Conservation (phyloP, 2,329 filamentous ascomycete genomes). For the Sporothrix variecibatus region DNA sequence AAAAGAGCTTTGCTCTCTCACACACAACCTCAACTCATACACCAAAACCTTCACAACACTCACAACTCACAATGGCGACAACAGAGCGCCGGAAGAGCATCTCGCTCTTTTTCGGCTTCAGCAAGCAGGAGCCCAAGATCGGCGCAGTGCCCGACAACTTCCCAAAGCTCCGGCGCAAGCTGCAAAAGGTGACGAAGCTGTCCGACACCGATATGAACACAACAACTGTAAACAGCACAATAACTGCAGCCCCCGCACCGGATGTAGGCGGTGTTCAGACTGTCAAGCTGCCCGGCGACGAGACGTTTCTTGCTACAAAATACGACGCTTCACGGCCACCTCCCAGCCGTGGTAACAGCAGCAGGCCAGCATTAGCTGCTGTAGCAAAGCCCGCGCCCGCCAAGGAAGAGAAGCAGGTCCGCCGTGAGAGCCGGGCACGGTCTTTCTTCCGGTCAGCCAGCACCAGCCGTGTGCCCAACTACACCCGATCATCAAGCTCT, state of each 20-base stretch:
- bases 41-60: background rate
- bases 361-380: background rate
- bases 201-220: slow-evolving; percentile 8
- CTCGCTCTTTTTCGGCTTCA: slow-evolving; percentile 29
- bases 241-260: slow-evolving; percentile 1
- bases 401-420: slow-evolving; percentile 31
- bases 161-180: slow-evolving; percentile 38
- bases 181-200: slow-evolving; percentile 39
- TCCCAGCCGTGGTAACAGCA: slow-evolving; percentile 22
- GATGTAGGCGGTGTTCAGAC: slow-evolving; percentile 21
- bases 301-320: slow-evolving; percentile 25
- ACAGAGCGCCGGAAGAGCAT: slow-evolving; percentile 31
- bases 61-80: slow-evolving; percentile 25
- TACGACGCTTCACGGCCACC: slow-evolving; percentile 19
- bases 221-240: background rate
- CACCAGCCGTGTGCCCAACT: slow-evolving; percentile 17
- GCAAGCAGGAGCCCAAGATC: slow-evolving; percentile 28
- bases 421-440: slow-evolving; percentile 25
- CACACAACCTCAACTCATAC: background rate
- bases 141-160: slow-evolving; percentile 7
- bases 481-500: slow-evolving; percentile 17
- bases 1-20: background rate
- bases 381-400: slow-evolving; percentile 28
- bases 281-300: slow-evolving; percentile 25
- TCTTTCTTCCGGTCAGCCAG: slow-evolving; percentile 26